A percentile compares a stretch with the other conserved stretches of the same genome.
These are phyloP conservation scores for Dendrobium chrysotoxum DNA, from an alignment of 106 monocot genomes.

Conservation along the genomic window DNA sequence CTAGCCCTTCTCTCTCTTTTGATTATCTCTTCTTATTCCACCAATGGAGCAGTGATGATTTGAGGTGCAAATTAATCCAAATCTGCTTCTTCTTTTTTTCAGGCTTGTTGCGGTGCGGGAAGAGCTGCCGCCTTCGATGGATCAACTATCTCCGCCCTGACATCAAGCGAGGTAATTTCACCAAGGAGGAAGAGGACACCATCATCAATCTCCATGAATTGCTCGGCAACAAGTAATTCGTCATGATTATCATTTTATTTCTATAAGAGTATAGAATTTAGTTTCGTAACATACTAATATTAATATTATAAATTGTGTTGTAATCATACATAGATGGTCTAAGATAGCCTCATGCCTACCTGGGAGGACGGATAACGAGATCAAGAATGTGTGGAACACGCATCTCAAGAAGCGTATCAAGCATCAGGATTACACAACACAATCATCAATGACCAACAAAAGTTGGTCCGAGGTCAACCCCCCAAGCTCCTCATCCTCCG, in stretches of 20 bases:
- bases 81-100: not conserved
- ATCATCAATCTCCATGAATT: conserved; percentile 34
- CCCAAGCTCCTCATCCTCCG: not conserved
- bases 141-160: conserved; percentile 55
- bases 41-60: conserved; percentile 4
- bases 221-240: conserved; percentile 45
- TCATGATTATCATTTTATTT: not conserved
- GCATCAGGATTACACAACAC: not conserved
- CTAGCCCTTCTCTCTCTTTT: not conserved
- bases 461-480: not conserved
- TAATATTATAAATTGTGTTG: not conserved
- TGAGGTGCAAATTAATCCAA: not conserved
- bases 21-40: not conserved
- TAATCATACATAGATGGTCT: conserved; percentile 30
- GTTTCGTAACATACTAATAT: too few species aligned
- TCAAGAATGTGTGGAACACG: conserved; percentile 65
- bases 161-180: conserved; percentile 53
- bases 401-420: conserved; percentile 46
- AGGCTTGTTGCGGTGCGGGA: conserved; percentile 51
- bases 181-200: conserved; percentile 48
- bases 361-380: conserved; percentile 56
- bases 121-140: conserved; percentile 57
- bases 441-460: not conserved
- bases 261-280: not conserved
- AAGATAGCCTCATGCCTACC: conserved; percentile 43